A percentile compares a stretch with the other conserved stretches of the same genome.
Conservation (phyloP, 1,284 basidiomycete genomes). For the Cryptococcus sp. region DNA sequence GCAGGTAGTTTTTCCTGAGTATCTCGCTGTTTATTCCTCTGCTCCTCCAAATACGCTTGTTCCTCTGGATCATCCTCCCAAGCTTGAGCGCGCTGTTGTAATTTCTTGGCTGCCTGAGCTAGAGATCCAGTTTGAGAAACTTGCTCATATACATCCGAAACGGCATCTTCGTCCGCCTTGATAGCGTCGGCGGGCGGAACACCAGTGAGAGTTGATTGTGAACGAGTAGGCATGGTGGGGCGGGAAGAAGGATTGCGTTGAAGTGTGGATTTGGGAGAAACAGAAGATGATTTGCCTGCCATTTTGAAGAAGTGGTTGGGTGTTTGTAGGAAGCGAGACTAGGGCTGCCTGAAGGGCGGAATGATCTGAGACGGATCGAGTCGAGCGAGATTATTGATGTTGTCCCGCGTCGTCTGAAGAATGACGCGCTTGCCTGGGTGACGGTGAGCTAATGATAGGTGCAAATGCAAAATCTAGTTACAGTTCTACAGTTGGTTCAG, state of each 20-base stretch:
- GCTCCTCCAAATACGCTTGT: constrained; percentile 16
- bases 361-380: too few species aligned
- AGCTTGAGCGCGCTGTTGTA: constrained; percentile 14
- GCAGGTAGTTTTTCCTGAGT: neutral
- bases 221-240: constrained; percentile 9
- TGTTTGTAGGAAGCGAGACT: too few species aligned
- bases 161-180: constrained; percentile 35
- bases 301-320: too few species aligned
- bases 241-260: too few species aligned
- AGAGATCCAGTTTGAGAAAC: constrained; percentile 34
- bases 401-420: too few species aligned
- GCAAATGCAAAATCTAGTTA: too few species aligned
- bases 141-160: constrained; percentile 33
- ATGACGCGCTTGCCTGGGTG: too few species aligned
- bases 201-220: constrained; percentile 11
- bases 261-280: constrained; percentile 1
- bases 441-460: too few species aligned
- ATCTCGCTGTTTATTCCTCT: neutral
- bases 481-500: too few species aligned
- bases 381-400: too few species aligned
- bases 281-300: neutral
- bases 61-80: constrained; percentile 36
- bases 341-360: too few species aligned
- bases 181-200: constrained; percentile 31
- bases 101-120: constrained; percentile 29